phyloP scores from a whole-genome alignment of 352 stramenopile genomes.

The Phytophthora pluvialis region DNA sequence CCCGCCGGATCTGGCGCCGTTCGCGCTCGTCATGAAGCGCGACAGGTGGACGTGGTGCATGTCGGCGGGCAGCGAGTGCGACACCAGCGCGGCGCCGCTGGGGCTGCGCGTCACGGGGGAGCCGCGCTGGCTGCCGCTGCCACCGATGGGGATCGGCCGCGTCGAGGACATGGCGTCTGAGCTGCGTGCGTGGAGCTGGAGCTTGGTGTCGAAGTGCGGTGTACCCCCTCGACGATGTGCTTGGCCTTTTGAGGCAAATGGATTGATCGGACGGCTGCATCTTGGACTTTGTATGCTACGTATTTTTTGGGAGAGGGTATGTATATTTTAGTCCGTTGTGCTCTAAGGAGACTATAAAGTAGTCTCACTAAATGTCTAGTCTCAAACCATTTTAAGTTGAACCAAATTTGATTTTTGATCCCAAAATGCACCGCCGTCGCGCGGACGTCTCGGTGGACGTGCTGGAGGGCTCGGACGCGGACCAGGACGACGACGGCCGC shows the following conservation, averaged over 20 bases:
- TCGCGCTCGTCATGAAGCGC: conserved; percentile 39
- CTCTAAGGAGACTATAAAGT: neutral
- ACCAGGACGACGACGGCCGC: conserved; percentile 14
- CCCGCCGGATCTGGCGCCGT: conserved; percentile 28
- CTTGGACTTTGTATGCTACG: conserved; percentile 4
- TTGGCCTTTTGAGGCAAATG: conserved; percentile 20
- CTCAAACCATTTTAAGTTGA: too few relatives aligned
- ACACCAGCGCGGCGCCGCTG: conserved; percentile 35
- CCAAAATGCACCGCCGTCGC: neutral
- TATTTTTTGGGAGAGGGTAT: conserved; percentile 16
- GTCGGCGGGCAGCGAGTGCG: conserved; percentile 70
- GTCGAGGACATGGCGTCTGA: conserved; percentile 42
- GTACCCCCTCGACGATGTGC: conserved; percentile 11
- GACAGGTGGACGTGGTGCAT: conserved; percentile 49
- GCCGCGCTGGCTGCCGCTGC: conserved; percentile 50
- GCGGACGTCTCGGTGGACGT: conserved; percentile 15
- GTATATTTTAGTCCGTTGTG: conserved; percentile 5
- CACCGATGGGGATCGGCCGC: conserved; percentile 61
- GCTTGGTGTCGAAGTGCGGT: conserved; percentile 9
- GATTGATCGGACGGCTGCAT: conserved; percentile 8
- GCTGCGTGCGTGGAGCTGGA: conserved; percentile 5
- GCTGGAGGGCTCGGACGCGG: conserved; percentile 24
- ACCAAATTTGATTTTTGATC: neutral
- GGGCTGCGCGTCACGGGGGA: conserved; percentile 40
- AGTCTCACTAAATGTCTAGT: too few relatives aligned